These are phyloP conservation scores for Dioscorea cayenensis DNA, from an alignment of 116 monocot species.

Conservation along the genomic window DNA sequence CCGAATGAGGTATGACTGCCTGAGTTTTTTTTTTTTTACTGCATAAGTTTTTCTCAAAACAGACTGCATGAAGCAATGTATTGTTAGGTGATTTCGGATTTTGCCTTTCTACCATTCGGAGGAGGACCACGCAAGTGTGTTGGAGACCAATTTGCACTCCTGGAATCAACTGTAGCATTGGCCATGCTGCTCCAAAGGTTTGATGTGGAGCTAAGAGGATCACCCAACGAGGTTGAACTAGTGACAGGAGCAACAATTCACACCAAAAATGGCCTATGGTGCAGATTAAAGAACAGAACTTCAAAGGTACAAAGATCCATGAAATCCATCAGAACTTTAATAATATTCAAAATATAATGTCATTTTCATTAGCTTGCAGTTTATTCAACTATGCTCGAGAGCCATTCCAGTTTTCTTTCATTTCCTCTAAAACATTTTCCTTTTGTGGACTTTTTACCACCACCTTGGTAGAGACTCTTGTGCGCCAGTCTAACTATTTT, in stretches of 20 bases:
- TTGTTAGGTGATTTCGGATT: slow-evolving; percentile 73
- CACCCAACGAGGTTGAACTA: slow-evolving; percentile 70
- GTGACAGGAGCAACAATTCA: slow-evolving; percentile 98
- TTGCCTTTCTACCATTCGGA: slow-evolving; percentile 92
- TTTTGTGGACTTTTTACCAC: no score
- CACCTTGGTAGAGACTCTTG: no score
- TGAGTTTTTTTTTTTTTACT: neutral
- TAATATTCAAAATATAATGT: no score
- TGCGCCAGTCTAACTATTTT: no score
- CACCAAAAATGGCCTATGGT: slow-evolving; percentile 90
- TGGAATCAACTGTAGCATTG: slow-evolving; percentile 84
- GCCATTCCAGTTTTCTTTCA: no score
- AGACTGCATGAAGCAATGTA: neutral
- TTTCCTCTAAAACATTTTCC: no score
- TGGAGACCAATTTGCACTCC: slow-evolving; percentile 88
- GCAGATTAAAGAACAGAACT: slow-evolving; percentile 66
- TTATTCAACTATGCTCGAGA: no score
- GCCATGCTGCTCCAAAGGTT: slow-evolving; percentile 81
- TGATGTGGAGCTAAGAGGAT: slow-evolving; percentile 69
- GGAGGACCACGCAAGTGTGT: slow-evolving; percentile 93
- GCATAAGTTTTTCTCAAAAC: neutral
- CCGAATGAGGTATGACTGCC: slow-evolving; percentile 76
- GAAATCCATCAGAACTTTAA: no score
- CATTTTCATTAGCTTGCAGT: no score
- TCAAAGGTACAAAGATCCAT: neutral